A percentile compares a stretch with the other conserved stretches of the same genome.
These are phyloP conservation scores for Dryas alaskensis DNA, from an alignment of 306 rosid genomes.

Conservation along the genomic window DNA sequence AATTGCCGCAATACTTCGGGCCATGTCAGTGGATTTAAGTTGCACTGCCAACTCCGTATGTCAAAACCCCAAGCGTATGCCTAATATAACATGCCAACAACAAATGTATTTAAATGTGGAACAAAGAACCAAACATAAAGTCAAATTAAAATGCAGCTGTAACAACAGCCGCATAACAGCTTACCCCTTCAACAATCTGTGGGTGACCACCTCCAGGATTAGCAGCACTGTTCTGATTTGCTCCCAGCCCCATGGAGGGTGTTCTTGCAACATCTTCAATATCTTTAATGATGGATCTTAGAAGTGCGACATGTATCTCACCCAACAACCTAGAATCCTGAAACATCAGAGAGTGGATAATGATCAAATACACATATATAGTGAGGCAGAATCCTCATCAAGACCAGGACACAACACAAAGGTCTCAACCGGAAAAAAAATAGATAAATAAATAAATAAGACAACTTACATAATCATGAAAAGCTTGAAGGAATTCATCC, in stretches of 20 bases:
- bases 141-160: constrained; percentile 15
- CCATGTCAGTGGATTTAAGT: constrained; percentile 78
- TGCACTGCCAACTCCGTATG: constrained; percentile 63
- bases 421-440: neutral
- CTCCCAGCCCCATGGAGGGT: constrained; percentile 49
- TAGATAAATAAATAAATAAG: neutral
- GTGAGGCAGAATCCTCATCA: neutral
- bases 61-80: constrained; percentile 84
- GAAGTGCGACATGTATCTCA: constrained; percentile 73
- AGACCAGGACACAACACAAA: constrained; percentile 9
- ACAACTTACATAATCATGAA: constrained; percentile 71
- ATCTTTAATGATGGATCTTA: constrained; percentile 62
- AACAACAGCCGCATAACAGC: constrained; percentile 15
- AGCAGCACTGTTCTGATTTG: constrained; percentile 47
- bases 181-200: constrained; percentile 69
- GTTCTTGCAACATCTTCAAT: constrained; percentile 70
- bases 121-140: constrained; percentile 18
- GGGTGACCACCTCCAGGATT: constrained; percentile 77
- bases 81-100: constrained; percentile 35
- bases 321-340: constrained; percentile 75
- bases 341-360: constrained; percentile 17
- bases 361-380: constrained; percentile 19
- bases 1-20: constrained; percentile 85
- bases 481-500: constrained; percentile 83
- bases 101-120: constrained; percentile 1